Conservation (phyloP, 2,329 filamentous ascomycete genomes). For the Cladophialophora yegresii region DNA sequence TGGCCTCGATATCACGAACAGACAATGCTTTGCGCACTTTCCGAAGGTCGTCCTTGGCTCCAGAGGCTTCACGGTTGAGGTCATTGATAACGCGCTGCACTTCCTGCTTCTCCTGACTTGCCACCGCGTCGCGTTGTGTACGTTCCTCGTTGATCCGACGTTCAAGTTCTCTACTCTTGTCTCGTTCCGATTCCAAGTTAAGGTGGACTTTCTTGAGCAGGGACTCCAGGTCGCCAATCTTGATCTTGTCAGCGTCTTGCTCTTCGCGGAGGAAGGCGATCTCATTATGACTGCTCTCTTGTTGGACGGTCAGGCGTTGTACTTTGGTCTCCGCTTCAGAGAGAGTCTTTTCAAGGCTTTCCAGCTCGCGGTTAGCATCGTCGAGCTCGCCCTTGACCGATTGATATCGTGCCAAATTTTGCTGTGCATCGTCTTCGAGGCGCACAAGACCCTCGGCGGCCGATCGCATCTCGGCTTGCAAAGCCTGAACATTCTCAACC, state of each 20-base stretch:
- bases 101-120: conserved; percentile 88
- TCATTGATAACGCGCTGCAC: conserved; percentile 92
- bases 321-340: conserved; percentile 84
- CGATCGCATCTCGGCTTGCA: conserved; percentile 90
- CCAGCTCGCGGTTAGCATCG: conserved; percentile 83
- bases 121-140: conserved; percentile 81
- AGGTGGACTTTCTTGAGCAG: conserved; percentile 77
- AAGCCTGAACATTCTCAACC: conserved; percentile 83
- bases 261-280: conserved; percentile 95
- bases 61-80: conserved; percentile 78
- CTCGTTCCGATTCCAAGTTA: conserved; percentile 78
- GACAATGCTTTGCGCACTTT: conserved; percentile 79
- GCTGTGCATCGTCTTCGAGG: conserved; percentile 84
- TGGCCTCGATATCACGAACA: conserved; percentile 81
- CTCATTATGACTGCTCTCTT: conserved; percentile 88
- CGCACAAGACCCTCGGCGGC: conserved; percentile 84
- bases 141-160: conserved; percentile 76
- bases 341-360: conserved; percentile 79
- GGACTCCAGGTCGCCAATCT: conserved; percentile 89
- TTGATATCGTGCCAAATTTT: conserved; percentile 75
- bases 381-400: conserved; percentile 79
- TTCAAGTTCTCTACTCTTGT: conserved; percentile 71
- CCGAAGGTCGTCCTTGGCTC: conserved; percentile 81
- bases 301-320: conserved; percentile 82
- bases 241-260: conserved; percentile 96